phyloP scores from a whole-genome alignment of 106 monocot genomes.

The Dioscorea alata region DNA sequence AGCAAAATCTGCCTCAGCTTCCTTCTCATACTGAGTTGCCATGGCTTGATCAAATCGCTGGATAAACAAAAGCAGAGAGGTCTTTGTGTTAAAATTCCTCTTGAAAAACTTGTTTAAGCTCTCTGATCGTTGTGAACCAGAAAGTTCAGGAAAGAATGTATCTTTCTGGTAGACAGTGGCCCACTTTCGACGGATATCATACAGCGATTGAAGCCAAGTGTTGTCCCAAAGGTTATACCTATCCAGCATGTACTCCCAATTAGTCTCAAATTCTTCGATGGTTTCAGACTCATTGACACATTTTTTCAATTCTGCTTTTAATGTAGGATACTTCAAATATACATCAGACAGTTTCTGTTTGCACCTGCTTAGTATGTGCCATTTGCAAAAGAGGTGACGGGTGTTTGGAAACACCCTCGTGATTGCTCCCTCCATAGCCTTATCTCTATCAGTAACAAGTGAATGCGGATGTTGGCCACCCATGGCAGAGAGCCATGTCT shows the following conservation, averaged over 20 bases:
- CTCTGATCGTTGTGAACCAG: conserved; percentile 43
- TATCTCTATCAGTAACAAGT: conserved; percentile 71
- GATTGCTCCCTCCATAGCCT: conserved; percentile 85
- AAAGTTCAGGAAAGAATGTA: conserved; percentile 64
- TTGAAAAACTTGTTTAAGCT: conserved; percentile 91
- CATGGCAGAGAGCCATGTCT: conserved; percentile 86
- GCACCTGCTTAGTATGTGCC: conserved; percentile 77
- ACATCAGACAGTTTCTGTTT: conserved; percentile 78
- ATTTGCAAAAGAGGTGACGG: conserved; percentile 76
- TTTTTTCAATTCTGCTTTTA: conserved; percentile 58
- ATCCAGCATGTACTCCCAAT: conserved; percentile 63
- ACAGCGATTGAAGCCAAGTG: conserved; percentile 59
- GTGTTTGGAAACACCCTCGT: conserved; percentile 60
- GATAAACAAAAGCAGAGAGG: conserved; percentile 57
- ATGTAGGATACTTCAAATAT: conserved; percentile 49
- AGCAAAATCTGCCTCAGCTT: conserved; percentile 64
- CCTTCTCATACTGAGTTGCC: conserved; percentile 63
- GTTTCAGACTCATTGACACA: conserved; percentile 60
- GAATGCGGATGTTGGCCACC: conserved; percentile 52
- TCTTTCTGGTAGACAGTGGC: conserved; percentile 55
- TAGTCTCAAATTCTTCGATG: conserved; percentile 66
- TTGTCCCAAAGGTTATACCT: conserved; percentile 85
- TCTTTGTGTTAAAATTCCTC: conserved; percentile 69
- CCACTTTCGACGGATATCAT: conserved; percentile 52
- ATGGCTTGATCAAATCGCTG: conserved; percentile 58